A percentile compares a stretch with the other conserved stretches of the same genome.
phyloP scores from a whole-genome alignment of 1,284 basidiomycete genomes.

The Boletus mariae region DNA sequence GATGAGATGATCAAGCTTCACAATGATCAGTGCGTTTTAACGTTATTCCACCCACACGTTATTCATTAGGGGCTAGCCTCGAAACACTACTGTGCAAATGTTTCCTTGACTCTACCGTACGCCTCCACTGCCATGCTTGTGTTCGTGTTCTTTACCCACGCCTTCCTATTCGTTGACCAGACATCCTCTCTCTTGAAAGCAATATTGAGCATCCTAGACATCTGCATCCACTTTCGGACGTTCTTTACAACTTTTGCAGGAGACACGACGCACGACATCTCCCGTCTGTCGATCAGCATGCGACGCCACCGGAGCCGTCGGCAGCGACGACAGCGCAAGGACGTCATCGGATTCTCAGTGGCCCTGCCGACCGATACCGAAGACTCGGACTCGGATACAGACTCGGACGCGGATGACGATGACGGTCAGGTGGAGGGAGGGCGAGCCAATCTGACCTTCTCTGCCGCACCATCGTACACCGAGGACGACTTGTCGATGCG shows the following conservation, averaged over 20 bases:
- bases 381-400: constrained; percentile 49
- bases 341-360: constrained; percentile 61
- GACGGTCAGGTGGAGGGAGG: neutral
- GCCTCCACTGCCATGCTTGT: constrained; percentile 18
- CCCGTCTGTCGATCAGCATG: constrained; percentile 51
- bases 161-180: constrained; percentile 33
- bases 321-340: constrained; percentile 46
- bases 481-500: constrained; percentile 43
- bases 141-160: neutral
- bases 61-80: constrained; percentile 42
- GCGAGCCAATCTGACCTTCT: constrained; percentile 42
- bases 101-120: constrained; percentile 63
- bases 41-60: neutral
- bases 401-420: constrained; percentile 21
- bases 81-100: constrained; percentile 61
- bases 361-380: constrained; percentile 31
- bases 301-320: constrained; percentile 60
- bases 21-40: constrained; percentile 60
- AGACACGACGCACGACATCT: constrained; percentile 57
- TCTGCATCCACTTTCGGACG: constrained; percentile 65
- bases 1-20: constrained; percentile 76
- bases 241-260: constrained; percentile 59
- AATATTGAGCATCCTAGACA: constrained; percentile 69
- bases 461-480: constrained; percentile 33
- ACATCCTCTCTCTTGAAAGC: constrained; percentile 60